Conservation (phyloP, 768 basidiomycete genomes). For the Auriscalpium vulgare region DNA sequence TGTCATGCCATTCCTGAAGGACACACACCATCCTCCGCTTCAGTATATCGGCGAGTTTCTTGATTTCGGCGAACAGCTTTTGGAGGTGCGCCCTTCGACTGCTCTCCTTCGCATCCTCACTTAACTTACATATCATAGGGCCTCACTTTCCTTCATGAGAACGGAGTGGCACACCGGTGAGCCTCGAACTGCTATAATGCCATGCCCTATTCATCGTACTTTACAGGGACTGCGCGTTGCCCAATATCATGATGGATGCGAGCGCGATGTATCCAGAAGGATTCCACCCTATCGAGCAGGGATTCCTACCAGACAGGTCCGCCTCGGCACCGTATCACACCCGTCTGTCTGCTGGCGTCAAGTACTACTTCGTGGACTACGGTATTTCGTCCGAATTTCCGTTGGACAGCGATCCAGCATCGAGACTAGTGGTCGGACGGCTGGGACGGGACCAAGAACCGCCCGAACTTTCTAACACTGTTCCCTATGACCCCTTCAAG, state of each 20-base stretch:
- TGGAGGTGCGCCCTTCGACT: conserved; percentile 6
- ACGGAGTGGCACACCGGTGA: conserved; percentile 14
- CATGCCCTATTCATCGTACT: background rate
- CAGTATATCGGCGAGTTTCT: conserved; percentile 14
- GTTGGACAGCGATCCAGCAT: background rate
- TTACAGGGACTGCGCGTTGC: conserved; percentile 3
- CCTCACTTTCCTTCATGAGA: conserved; percentile 10
- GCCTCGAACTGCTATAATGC: background rate
- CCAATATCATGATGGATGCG: conserved; percentile 11
- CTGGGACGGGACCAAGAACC: background rate
- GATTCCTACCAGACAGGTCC: background rate
- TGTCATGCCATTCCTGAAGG: conserved; percentile 20
- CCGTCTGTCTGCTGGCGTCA: background rate
- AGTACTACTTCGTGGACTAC: background rate
- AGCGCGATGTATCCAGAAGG: conserved; percentile 1
- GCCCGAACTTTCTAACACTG: background rate
- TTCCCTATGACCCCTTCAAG: no score
- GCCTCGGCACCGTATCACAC: background rate
- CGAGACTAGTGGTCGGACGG: background rate
- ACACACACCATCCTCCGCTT: conserved; percentile 18
- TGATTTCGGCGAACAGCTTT: conserved; percentile 14
- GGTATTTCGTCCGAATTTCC: background rate
- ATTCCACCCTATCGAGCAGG: background rate
- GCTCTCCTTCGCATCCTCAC: background rate
- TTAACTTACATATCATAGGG: conserved; percentile 2